Evolutionary conservation across 75 land plant genomes (phyloP).

Genomic region (Larix kaempferi): DNA sequence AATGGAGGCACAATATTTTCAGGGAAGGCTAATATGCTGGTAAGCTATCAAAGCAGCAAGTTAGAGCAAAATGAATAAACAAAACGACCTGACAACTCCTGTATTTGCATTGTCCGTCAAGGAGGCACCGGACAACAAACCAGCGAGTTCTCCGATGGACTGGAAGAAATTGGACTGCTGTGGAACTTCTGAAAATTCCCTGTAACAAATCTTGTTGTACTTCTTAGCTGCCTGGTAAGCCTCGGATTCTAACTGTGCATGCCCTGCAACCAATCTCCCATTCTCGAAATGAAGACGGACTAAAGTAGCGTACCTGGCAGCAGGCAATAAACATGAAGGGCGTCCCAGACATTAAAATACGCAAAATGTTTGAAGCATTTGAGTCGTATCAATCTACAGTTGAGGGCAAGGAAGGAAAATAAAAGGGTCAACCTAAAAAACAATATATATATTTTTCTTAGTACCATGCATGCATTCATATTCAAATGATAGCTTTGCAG

Average conservation of each 20-base stretch:
- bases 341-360: no score
- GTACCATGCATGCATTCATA: no score
- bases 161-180: conserved; percentile 34
- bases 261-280: conserved; percentile 40
- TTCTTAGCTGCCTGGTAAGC: conserved; percentile 69
- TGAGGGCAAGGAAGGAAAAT: no score
- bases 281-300: conserved; percentile 59
- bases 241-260: conserved; percentile 60
- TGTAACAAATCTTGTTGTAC: conserved; percentile 48
- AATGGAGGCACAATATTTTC: not conserved
- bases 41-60: no score
- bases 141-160: conserved; percentile 49
- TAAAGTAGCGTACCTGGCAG: conserved; percentile 17
- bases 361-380: no score
- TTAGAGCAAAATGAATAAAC: not conserved
- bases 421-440: no score
- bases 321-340: not conserved
- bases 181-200: conserved; percentile 79
- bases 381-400: no score
- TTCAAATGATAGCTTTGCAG: no score
- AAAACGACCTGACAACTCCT: conserved; percentile 45
- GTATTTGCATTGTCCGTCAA: conserved; percentile 87
- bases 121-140: conserved; percentile 71
- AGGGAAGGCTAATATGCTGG: not conserved
- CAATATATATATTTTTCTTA: no score